These are phyloP conservation scores for Cryptococcus depauperatus DNA, from an alignment of 1,284 basidiomycete species.

Conservation along the genomic window DNA sequence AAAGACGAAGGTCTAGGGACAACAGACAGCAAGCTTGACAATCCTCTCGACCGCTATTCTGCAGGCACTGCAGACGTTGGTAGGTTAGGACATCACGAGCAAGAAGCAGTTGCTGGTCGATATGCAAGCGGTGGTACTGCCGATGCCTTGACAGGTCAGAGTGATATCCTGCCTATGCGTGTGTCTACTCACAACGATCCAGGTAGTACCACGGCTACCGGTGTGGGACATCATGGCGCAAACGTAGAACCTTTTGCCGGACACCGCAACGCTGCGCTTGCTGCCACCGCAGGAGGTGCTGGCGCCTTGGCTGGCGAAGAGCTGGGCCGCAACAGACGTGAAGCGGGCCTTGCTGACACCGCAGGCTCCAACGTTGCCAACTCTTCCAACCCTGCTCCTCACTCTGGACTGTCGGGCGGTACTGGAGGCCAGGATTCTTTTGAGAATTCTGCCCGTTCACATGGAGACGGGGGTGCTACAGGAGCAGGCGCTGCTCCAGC, in stretches of 20 bases:
- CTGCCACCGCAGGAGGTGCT: conserved; percentile 17
- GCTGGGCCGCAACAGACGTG: conserved; percentile 3
- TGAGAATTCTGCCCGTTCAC: conserved; percentile 3
- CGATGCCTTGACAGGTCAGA: conserved; percentile 30
- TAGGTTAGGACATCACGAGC: neutral
- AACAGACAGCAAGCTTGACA: conserved; percentile 15
- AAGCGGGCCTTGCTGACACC: conserved; percentile 9
- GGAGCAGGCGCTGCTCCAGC: conserved; percentile 1
- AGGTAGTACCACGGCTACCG: neutral
- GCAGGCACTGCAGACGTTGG: neutral
- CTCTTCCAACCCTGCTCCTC: neutral
- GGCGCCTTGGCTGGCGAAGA: conserved; percentile 13
- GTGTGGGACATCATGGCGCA: conserved; percentile 8
- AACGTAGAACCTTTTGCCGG: too few relatives aligned
- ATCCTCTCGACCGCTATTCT: conserved; percentile 14
- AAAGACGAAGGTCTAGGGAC: conserved; percentile 10
- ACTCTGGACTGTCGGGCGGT: neutral
- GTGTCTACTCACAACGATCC: neutral
- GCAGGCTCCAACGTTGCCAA: conserved; percentile 15
- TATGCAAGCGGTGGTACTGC: conserved; percentile 25
- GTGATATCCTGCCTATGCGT: conserved; percentile 13
- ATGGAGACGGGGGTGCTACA: neutral
- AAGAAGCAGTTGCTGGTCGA: conserved; percentile 23
- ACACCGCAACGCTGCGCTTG: conserved; percentile 16
- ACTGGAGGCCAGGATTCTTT: neutral